These are phyloP conservation scores for Tylopilus cervinicoccineus DNA, from an alignment of 768 basidiomycete genomes.

Conservation along the genomic window DNA sequence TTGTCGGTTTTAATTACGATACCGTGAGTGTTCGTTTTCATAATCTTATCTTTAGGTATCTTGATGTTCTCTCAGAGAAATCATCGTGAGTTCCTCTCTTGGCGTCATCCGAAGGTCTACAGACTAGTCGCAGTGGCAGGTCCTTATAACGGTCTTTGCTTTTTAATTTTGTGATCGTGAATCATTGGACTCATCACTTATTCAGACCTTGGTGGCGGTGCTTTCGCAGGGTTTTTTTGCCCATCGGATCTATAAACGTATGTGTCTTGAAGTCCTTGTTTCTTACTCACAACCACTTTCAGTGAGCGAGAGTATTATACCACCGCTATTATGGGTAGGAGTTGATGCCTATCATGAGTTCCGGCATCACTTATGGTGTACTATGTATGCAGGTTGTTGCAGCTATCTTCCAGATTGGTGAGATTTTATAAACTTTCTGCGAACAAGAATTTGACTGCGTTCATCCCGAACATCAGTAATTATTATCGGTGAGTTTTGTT, in stretches of 20 bases:
- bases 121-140: constrained; percentile 5
- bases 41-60: too few relatives aligned
- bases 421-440: background rate
- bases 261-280: too few relatives aligned
- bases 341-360: background rate
- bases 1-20: fast-evolving
- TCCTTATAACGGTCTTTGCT: background rate
- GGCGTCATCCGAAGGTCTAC: background rate
- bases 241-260: constrained; percentile 5
- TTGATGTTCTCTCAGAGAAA: constrained; percentile 1
- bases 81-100: constrained; percentile 3
- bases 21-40: constrained; percentile 1
- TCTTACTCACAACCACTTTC: background rate
- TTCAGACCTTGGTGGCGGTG: background rate
- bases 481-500: too few relatives aligned
- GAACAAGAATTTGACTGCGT: background rate
- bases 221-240: constrained; percentile 3
- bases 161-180: background rate
- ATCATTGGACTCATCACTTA: background rate
- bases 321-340: constrained; percentile 10
- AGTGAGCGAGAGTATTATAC: constrained; percentile 5
- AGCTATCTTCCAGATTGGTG: constrained; percentile 6
- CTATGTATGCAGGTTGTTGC: background rate
- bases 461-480: background rate
- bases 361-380: background rate